Evolutionary conservation across 2,329 filamentous ascomycete species (phyloP), one percentile per base, ranked within the genome.

Genomic region (Hypomyces perniciosus): DNA sequence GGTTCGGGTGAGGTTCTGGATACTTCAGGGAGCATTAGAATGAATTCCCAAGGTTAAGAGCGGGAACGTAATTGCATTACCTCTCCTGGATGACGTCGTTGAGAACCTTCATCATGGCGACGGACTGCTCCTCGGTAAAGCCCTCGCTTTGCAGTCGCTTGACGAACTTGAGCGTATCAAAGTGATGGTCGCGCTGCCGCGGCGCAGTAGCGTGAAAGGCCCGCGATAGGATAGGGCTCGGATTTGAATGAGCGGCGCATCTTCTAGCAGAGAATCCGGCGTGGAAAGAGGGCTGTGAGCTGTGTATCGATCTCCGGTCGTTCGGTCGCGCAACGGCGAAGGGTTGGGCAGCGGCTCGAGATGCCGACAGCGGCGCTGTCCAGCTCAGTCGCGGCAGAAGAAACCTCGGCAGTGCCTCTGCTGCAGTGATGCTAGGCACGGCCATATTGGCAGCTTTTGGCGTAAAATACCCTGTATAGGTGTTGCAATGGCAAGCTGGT

Each of bases 31-130:
- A 28, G 27, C 26, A 4, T 34, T 59, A 28, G 39, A 7, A 43
- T 13, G 20, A 30, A 6, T 13, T 9, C 8, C 4, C 6, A 7
- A 13, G 8, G 7, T 28, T 8, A 2, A 20, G 44, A 26, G 20
- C 10, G 9, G 30, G 7, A 4, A 20, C 46, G 31, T 27, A 26
- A 20, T 12, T 6, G 35, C 10, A 51, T 44, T 59, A 85, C 84
- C 85, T 95, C 72, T 99, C 93, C 68, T 97, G 89, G 58, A 99
- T 96, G 8, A 97, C 92, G 68, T 97, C 91, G 70, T 90, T 91
- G 37, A 99, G 76, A 6, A 97, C 89, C 66, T 88, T 89, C 93
- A 99, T 97, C 87, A 96, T 93, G n/a, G 93, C 92, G 28, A 90
- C 90, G 2, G 91, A 85, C 71, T 99, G 93, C 59, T 91, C 87